Percentiles rank a stretch among this genome's conserved stretches.
Evolutionary conservation across 2,329 filamentous ascomycete species (phyloP).

Genomic region (Ophiobolus disseminans): DNA sequence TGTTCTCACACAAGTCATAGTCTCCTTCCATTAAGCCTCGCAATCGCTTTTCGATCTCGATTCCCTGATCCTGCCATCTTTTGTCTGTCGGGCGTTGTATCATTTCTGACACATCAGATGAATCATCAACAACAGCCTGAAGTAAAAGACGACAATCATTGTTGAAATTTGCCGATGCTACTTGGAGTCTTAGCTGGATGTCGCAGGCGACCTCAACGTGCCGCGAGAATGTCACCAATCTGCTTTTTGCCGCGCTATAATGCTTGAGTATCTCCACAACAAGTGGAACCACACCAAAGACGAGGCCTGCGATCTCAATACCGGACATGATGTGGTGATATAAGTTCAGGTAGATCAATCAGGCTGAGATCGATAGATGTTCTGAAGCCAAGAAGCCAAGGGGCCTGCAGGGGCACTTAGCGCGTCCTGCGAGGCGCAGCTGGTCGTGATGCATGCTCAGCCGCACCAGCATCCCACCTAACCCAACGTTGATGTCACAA

Average conservation of each 20-base stretch:
- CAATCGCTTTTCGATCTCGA: conserved; percentile 8
- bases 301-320: conserved; percentile 16
- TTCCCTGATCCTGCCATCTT: conserved; percentile 9
- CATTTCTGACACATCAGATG: conserved; percentile 13
- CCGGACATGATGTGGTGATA: conserved; percentile 1
- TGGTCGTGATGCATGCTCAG: too few relatives aligned
- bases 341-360: not conserved
- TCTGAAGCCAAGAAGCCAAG: too few relatives aligned
- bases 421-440: conserved; percentile 2
- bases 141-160: conserved; percentile 15
- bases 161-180: conserved; percentile 6
- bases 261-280: conserved; percentile 16
- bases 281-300: conserved; percentile 14
- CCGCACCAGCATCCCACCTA: too few relatives aligned
- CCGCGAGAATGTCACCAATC: conserved; percentile 8
- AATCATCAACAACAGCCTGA: conserved; percentile 7
- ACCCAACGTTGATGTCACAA: too few relatives aligned
- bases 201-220: conserved; percentile 8
- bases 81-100: conserved; percentile 6
- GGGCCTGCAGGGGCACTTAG: too few relatives aligned
- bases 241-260: conserved; percentile 7
- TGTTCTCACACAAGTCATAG: conserved; percentile 11
- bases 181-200: conserved; percentile 9
- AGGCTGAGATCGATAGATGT: not conserved
- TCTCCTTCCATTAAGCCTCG: conserved; percentile 12